These are phyloP conservation scores for Pseudonitzschia pungens DNA, from an alignment of 108 stramenopile species.

Conservation along the genomic window DNA sequence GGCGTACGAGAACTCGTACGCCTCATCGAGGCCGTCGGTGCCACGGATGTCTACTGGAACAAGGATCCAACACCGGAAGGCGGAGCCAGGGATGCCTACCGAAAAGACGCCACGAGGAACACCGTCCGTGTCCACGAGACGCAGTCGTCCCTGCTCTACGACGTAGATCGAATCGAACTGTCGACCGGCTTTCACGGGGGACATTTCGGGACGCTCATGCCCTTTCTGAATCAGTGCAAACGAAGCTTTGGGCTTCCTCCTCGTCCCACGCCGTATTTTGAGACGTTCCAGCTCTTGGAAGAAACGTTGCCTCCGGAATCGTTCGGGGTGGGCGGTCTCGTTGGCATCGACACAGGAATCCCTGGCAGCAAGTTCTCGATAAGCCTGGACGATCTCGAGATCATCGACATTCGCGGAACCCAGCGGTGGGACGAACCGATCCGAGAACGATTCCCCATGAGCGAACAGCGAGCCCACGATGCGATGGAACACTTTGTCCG, in stretches of 20 bases:
- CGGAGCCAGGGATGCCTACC: neutral
- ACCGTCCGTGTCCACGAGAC: neutral
- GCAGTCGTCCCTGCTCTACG: conserved; percentile 41
- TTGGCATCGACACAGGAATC: neutral
- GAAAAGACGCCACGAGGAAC: neutral
- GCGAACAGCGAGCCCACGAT: conserved; percentile 18
- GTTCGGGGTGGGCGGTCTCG: conserved; percentile 3
- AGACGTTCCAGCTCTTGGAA: conserved; percentile 33
- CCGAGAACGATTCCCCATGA: conserved; percentile 35
- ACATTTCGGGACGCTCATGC: conserved; percentile 51
- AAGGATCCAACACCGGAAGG: conserved; percentile 35
- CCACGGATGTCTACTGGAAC: conserved; percentile 40
- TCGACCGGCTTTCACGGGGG: conserved; percentile 41
- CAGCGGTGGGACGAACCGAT: conserved; percentile 37
- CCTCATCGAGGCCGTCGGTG: conserved; percentile 18
- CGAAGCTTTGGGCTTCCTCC: conserved; percentile 34
- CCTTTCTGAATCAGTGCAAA: conserved; percentile 38
- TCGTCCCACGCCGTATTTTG: conserved; percentile 28
- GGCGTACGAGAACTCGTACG: conserved; percentile 13
- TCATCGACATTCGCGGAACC: conserved; percentile 18
- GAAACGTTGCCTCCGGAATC: conserved; percentile 7
- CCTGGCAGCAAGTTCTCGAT: neutral
- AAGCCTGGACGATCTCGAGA: conserved; percentile 14
- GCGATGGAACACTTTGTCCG: conserved; percentile 28
- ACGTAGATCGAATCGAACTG: conserved; percentile 29